These are phyloP conservation scores for Thelephora ganbajun DNA, from an alignment of 768 basidiomycete species.

Conservation along the genomic window DNA sequence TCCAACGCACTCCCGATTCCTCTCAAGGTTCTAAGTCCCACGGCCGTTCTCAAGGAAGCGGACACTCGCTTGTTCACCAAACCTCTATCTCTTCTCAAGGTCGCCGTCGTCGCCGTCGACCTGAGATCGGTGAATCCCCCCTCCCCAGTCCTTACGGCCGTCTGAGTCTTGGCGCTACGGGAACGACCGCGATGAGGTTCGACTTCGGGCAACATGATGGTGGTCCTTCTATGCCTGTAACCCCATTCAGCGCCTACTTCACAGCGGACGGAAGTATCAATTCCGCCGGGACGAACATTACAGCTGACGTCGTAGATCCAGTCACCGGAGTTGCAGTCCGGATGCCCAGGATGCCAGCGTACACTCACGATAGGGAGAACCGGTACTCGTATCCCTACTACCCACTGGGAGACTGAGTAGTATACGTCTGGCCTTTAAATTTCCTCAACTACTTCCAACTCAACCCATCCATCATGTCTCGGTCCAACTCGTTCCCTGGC, in stretches of 20 bases:
- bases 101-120: conserved; percentile 14
- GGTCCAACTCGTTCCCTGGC: too few relatives aligned
- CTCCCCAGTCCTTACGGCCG: not conserved
- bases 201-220: not conserved
- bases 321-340: not conserved
- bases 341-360: not conserved
- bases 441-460: too few relatives aligned
- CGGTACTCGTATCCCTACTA: too few relatives aligned
- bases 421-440: too few relatives aligned
- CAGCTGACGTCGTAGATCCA: not conserved
- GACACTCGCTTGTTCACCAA: conserved; percentile 28
- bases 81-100: conserved; percentile 43
- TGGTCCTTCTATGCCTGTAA: not conserved
- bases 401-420: too few relatives aligned
- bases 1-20: conserved; percentile 7
- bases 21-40: conserved; percentile 22
- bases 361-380: too few relatives aligned
- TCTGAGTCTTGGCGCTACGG: not conserved
- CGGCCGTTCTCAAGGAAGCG: conserved; percentile 9
- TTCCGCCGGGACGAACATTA: not conserved
- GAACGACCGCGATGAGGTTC: not conserved
- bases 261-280: not conserved
- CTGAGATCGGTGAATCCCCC: not conserved
- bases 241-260: not conserved
- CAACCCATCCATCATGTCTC: too few relatives aligned